A percentile compares a stretch with the other conserved stretches of the same genome.
Evolutionary conservation across 1,139 yeast species (phyloP).

Genomic region (Pichia sp.): DNA sequence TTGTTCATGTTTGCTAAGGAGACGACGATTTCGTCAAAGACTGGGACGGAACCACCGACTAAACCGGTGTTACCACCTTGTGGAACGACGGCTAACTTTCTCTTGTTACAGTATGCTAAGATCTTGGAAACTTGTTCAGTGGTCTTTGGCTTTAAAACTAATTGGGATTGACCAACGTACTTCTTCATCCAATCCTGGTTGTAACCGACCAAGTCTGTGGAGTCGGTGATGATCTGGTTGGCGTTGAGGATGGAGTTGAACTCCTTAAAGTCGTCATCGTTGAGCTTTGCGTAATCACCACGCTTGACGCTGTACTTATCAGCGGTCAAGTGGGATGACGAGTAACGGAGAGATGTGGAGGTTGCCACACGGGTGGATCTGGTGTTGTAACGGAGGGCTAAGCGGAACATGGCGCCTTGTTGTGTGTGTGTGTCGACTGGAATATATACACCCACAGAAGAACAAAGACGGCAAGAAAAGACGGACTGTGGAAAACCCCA

Average conservation of each 20-base stretch:
- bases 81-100: conserved; percentile 83
- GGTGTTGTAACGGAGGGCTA: too few species aligned
- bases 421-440: too few species aligned
- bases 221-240: conserved; percentile 47
- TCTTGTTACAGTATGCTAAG: conserved; percentile 76
- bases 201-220: conserved; percentile 65
- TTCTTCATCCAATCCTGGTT: conserved; percentile 98
- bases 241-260: conserved; percentile 57
- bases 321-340: conserved; percentile 12
- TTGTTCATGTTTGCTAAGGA: conserved; percentile 72
- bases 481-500: too few species aligned
- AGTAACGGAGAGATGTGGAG: neutral
- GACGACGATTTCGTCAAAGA: conserved; percentile 85
- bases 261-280: conserved; percentile 54
- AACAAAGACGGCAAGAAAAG: too few species aligned
- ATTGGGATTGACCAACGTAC: conserved; percentile 80
- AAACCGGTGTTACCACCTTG: conserved; percentile 98
- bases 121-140: conserved; percentile 78
- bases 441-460: too few species aligned
- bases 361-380: neutral
- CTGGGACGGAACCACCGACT: conserved; percentile 94
- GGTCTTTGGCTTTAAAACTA: conserved; percentile 83
- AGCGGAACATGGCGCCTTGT: too few species aligned
- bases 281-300: conserved; percentile 41
- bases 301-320: conserved; percentile 18